phyloP scores from a whole-genome alignment of 75 land plant genomes.

The Larix kaempferi region DNA sequence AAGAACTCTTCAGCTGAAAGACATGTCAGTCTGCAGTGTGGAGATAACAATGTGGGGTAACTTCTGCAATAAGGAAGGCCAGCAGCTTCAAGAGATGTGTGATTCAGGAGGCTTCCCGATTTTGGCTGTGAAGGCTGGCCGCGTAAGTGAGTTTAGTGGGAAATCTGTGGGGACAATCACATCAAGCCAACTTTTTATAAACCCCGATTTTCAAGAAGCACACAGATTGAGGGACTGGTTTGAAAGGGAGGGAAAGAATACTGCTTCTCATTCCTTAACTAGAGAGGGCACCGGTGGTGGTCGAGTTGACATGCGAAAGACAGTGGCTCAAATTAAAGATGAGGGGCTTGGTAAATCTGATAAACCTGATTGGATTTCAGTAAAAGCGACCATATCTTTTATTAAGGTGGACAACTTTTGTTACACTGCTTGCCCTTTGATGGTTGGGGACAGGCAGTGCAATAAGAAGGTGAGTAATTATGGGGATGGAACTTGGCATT shows the following conservation, averaged over 20 bases:
- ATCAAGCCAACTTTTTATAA: slow-evolving; percentile 71
- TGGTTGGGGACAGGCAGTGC: slow-evolving; percentile 84
- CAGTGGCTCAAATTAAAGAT: slow-evolving; percentile 81
- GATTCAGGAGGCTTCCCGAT: slow-evolving; percentile 66
- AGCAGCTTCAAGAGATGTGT: slow-evolving; percentile 66
- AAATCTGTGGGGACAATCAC: slow-evolving; percentile 91
- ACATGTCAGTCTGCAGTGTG: slow-evolving; percentile 71
- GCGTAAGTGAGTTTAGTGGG: slow-evolving; percentile 93
- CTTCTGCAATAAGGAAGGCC: slow-evolving; percentile 92
- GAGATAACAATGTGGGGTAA: slow-evolving; percentile 96
- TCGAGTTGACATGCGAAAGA: slow-evolving; percentile 66
- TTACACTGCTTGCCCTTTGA: slow-evolving; percentile 95
- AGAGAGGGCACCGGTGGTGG: slow-evolving; percentile 48
- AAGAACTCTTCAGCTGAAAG: slow-evolving; percentile 77
- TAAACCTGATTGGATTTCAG: slow-evolving; percentile 90
- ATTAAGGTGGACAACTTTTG: slow-evolving; percentile 91
- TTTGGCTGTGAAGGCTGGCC: slow-evolving; percentile 88
- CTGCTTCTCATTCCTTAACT: slow-evolving; percentile 62
- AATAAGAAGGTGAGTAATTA: slow-evolving; percentile 79
- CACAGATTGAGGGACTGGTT: slow-evolving; percentile 68
- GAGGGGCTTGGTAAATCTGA: slow-evolving; percentile 89
- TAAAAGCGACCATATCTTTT: slow-evolving; percentile 74
- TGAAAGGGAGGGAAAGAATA: slow-evolving; percentile 68
- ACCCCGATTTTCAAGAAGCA: slow-evolving; percentile 79
- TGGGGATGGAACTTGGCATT: slow-evolving; percentile 70